phyloP scores from a whole-genome alignment of 345 rosid genomes.

The Melaleuca quinquenervia region DNA sequence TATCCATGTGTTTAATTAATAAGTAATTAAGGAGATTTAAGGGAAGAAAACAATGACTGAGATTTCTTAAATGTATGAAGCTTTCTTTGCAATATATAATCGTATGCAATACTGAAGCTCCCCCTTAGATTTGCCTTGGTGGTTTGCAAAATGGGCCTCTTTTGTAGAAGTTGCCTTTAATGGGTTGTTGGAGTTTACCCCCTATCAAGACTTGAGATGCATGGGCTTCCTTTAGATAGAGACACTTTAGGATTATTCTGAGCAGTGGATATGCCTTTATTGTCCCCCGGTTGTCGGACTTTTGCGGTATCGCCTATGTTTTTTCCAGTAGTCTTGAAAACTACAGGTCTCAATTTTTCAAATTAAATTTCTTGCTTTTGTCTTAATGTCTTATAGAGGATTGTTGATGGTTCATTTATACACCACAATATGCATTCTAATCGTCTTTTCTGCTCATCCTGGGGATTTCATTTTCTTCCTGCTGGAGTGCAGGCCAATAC shows the following conservation, averaged over 20 bases:
- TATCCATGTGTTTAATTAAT: background rate
- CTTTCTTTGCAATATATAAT: background rate
- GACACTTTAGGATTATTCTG: background rate
- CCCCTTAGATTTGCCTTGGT: background rate
- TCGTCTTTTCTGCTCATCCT: background rate
- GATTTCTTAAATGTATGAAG: background rate
- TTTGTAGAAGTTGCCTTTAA: background rate
- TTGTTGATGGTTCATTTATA: background rate
- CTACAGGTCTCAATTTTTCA: background rate
- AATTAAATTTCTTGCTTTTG: background rate
- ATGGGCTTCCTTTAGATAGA: background rate
- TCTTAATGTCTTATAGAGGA: background rate
- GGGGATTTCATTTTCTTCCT: background rate
- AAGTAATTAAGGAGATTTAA: background rate
- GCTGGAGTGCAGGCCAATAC: constrained; percentile 73
- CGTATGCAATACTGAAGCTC: background rate
- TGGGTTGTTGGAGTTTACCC: background rate
- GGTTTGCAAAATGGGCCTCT: background rate
- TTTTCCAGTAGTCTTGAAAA: background rate
- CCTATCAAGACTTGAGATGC: background rate
- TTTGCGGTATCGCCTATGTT: background rate
- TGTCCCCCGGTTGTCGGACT: background rate
- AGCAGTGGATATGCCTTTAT: background rate
- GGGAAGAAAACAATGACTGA: background rate
- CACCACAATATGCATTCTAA: background rate